Conservation (phyloP, 2,329 filamentous ascomycete genomes). For the Zymoseptoria brevis region DNA sequence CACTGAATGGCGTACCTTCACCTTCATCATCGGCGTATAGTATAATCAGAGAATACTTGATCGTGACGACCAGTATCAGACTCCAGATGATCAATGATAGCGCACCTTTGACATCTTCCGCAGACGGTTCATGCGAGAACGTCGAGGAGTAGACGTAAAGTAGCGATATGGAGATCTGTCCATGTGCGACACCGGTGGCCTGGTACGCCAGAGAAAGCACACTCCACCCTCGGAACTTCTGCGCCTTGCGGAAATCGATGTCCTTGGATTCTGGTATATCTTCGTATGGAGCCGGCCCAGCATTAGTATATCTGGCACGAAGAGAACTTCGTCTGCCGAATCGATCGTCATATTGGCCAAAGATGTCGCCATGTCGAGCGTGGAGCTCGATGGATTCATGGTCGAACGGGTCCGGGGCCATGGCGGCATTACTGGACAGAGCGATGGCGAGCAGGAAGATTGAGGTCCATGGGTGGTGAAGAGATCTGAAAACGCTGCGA, state of each 20-base stretch:
- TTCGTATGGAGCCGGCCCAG: background rate
- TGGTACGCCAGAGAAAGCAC: conserved; percentile 51
- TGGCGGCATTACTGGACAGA: background rate
- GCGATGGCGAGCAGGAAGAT: background rate
- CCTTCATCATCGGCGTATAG: conserved; percentile 60
- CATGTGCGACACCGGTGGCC: conserved; percentile 59
- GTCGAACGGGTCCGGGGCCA: background rate
- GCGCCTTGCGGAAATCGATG: background rate
- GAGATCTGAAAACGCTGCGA: no score
- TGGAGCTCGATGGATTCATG: background rate
- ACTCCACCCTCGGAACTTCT: conserved; percentile 23
- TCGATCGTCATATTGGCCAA: background rate
- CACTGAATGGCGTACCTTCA: conserved; percentile 35
- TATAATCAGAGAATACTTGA: conserved; percentile 61
- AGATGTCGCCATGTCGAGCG: background rate
- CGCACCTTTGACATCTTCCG: conserved; percentile 53
- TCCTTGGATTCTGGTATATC: background rate
- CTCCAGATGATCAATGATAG: conserved; percentile 63
- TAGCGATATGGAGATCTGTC: conserved; percentile 59
- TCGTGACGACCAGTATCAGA: conserved; percentile 58
- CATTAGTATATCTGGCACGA: background rate
- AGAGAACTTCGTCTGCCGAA: background rate
- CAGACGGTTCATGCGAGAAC: conserved; percentile 44
- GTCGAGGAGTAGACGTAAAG: conserved; percentile 64
- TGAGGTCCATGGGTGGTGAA: no score